These are phyloP conservation scores for Aspergillus sclerotioniger DNA, from an alignment of 495 filamentous ascomycete species.

Conservation along the genomic window DNA sequence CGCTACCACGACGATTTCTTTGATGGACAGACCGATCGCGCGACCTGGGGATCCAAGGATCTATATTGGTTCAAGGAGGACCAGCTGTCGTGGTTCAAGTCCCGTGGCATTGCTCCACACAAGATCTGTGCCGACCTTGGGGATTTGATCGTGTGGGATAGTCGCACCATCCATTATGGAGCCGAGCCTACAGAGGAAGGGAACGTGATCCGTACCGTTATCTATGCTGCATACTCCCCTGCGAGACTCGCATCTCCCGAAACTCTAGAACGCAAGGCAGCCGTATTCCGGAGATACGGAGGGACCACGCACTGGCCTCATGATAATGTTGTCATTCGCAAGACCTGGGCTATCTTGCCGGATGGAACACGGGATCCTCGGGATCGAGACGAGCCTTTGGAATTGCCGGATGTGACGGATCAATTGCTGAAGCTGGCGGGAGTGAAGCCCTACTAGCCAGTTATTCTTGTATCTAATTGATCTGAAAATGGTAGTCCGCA, in stretches of 20 bases:
- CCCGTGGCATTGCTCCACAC: conserved; percentile 14
- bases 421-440: conserved; percentile 11
- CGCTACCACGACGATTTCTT: not conserved
- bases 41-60: not conserved
- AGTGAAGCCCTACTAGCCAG: conserved; percentile 8
- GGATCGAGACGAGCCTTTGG: conserved; percentile 12
- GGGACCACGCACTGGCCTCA: not conserved
- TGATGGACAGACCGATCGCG: not conserved
- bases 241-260: conserved; percentile 24
- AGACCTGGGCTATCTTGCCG: not conserved
- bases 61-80: not conserved
- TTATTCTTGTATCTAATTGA: too few relatives aligned
- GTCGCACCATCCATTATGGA: conserved; percentile 29
- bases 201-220: conserved; percentile 20
- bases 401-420: conserved; percentile 12
- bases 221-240: conserved; percentile 33
- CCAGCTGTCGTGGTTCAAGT: not conserved
- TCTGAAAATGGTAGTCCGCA: too few relatives aligned
- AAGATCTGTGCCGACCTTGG: conserved; percentile 33
- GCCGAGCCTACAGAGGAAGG: conserved; percentile 8
- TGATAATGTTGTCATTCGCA: not conserved
- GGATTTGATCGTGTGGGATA: conserved; percentile 37
- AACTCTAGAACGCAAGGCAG: conserved; percentile 22
- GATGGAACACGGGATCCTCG: conserved; percentile 10
- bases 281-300: not conserved